Percentiles rank a stretch among this genome's conserved stretches.
Conservation (phyloP, 1,139 yeast genomes). For the Saccharomycopsis crataegensis region DNA sequence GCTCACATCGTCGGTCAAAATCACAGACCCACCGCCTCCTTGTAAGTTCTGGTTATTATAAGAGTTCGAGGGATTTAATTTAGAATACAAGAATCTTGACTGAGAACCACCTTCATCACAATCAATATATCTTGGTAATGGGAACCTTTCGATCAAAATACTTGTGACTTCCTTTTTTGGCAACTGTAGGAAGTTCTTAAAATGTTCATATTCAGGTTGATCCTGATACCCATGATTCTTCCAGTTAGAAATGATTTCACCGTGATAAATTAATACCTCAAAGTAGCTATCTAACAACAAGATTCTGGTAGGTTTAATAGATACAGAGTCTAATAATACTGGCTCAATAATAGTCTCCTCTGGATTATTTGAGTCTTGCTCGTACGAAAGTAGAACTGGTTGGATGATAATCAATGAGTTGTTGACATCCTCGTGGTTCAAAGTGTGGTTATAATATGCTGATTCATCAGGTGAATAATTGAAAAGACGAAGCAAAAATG, state of each 20-base stretch:
- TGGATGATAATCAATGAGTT: constrained; percentile 70
- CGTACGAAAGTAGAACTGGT: constrained; percentile 63
- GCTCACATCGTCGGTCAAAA: constrained; percentile 65
- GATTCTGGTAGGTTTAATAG: constrained; percentile 54
- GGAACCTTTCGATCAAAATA: constrained; percentile 59
- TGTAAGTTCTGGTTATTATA: constrained; percentile 32
- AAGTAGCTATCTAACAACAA: constrained; percentile 66
- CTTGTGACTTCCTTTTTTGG: constrained; percentile 69
- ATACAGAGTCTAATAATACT: constrained; percentile 61
- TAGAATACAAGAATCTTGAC: constrained; percentile 68
- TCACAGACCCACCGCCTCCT: constrained; percentile 30
- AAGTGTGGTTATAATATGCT: constrained; percentile 56
- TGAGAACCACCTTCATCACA: constrained; percentile 75
- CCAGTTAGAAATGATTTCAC: constrained; percentile 64
- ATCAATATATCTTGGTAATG: constrained; percentile 65
- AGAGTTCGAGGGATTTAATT: constrained; percentile 64
- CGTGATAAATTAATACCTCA: constrained; percentile 66
- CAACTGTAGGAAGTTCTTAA: constrained; percentile 50
- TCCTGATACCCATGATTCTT: constrained; percentile 62
- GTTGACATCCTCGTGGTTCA: constrained; percentile 58
- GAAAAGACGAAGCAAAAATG: constrained; percentile 63
- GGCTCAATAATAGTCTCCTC: constrained; percentile 32
- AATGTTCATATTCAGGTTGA: constrained; percentile 48
- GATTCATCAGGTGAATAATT: constrained; percentile 80
- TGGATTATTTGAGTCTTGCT: constrained; percentile 48